Evolutionary conservation across 2,329 filamentous ascomycete genomes (phyloP).

Genomic region (Botryotinia globosa): DNA sequence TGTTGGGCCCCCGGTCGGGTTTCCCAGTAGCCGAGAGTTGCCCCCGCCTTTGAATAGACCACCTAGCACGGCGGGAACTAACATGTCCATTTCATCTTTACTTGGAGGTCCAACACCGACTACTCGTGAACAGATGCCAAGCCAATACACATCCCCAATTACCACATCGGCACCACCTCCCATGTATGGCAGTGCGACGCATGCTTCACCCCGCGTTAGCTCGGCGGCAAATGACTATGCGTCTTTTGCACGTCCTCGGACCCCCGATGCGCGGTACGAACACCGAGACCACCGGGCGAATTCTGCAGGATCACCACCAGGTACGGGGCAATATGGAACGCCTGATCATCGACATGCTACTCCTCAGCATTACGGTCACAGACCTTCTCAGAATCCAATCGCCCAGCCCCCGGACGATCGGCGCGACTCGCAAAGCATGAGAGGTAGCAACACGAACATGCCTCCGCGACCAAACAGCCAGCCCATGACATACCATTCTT

Average conservation of each 20-base stretch:
- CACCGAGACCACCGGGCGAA: slow-evolving; percentile 41
- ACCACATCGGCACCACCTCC: slow-evolving; percentile 38
- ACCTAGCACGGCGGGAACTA: slow-evolving; percentile 46
- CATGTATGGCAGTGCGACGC: slow-evolving; percentile 42
- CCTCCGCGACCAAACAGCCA: slow-evolving; percentile 39
- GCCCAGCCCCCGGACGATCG: slow-evolving; percentile 46
- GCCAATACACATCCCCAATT: slow-evolving; percentile 48
- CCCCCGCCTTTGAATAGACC: slow-evolving; percentile 53
- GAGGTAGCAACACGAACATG: slow-evolving; percentile 33
- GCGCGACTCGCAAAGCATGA: slow-evolving; percentile 38
- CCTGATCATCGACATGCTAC: slow-evolving; percentile 58
- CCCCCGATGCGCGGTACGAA: slow-evolving; percentile 66
- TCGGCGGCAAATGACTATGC: slow-evolving; percentile 56
- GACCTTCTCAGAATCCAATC: slow-evolving; percentile 37
- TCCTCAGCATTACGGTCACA: slow-evolving; percentile 53
- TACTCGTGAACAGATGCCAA: slow-evolving; percentile 45
- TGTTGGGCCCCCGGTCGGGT: slow-evolving; percentile 42
- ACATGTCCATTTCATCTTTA: slow-evolving; percentile 74
- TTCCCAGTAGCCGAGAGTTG: slow-evolving; percentile 53
- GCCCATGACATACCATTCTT: slow-evolving; percentile 37
- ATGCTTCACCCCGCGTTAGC: slow-evolving; percentile 40
- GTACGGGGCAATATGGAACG: slow-evolving; percentile 47
- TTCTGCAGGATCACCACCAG: slow-evolving; percentile 40
- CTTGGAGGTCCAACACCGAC: slow-evolving; percentile 55
- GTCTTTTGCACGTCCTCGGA: slow-evolving; percentile 65